Percentiles rank a stretch among this genome's conserved stretches.
These are phyloP conservation scores for Tolypocladium capitatum DNA, from an alignment of 2,329 filamentous ascomycete genomes.

Conservation along the genomic window DNA sequence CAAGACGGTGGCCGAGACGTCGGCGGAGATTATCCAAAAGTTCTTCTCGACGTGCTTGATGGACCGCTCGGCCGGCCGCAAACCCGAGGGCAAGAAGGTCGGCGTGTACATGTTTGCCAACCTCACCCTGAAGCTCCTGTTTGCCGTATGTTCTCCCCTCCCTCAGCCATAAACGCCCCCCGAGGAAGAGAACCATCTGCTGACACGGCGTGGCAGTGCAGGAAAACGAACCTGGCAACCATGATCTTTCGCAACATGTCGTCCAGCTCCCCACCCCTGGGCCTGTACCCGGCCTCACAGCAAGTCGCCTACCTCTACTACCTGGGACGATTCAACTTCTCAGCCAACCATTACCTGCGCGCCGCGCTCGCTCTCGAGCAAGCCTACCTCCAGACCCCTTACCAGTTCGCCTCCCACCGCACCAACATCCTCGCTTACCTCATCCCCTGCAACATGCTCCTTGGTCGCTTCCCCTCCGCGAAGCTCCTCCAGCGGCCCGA, in stretches of 20 bases:
- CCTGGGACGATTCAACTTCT: constrained; percentile 78
- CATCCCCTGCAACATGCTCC: constrained; percentile 67
- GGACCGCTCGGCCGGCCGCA: constrained; percentile 56
- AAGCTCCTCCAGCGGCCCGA: constrained; percentile 55
- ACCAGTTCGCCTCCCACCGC: constrained; percentile 55
- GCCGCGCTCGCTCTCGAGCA: constrained; percentile 63
- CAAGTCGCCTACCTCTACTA: constrained; percentile 91
- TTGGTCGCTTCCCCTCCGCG: constrained; percentile 67
- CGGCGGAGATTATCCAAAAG: constrained; percentile 78
- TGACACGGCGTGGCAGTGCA: constrained; percentile 37
- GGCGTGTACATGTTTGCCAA: constrained; percentile 91
- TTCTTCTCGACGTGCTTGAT: constrained; percentile 84
- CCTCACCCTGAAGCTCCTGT: constrained; percentile 75
- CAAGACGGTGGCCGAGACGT: constrained; percentile 71
- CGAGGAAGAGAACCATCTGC: background rate
- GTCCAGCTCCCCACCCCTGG: constrained; percentile 67
- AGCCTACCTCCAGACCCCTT: constrained; percentile 60
- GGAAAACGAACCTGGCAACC: constrained; percentile 69
- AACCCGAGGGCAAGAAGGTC: constrained; percentile 70
- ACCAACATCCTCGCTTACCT: constrained; percentile 72
- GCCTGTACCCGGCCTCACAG: constrained; percentile 72
- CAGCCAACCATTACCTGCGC: constrained; percentile 69
- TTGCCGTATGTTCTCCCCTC: constrained; percentile 44
- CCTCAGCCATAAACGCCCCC: background rate
- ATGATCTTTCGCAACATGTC: constrained; percentile 85